phyloP scores from a whole-genome alignment of 1,284 basidiomycete species.

The Pseudozyma sp. region DNA sequence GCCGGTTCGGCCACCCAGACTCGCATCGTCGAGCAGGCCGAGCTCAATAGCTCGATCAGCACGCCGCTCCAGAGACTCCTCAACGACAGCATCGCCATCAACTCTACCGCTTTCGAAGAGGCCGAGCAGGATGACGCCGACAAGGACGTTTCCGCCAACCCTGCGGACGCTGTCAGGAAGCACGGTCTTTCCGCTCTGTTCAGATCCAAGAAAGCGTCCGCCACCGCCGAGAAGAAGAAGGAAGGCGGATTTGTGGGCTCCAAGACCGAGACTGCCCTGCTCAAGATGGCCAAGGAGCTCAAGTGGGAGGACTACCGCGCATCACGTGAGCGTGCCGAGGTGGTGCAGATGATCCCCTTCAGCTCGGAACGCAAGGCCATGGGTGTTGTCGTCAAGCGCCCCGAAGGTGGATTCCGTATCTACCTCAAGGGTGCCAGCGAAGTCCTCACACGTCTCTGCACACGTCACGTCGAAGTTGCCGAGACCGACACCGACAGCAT shows the following conservation, averaged over 20 bases:
- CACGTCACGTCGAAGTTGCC: slow-evolving; percentile 77
- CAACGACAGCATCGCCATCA: slow-evolving; percentile 88
- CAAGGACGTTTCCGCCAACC: slow-evolving; percentile 15
- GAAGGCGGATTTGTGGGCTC: slow-evolving; percentile 81
- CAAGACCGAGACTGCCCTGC: slow-evolving; percentile 95
- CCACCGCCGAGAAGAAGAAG: slow-evolving; percentile 38
- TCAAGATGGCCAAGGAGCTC: slow-evolving; percentile 88
- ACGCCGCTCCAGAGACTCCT: slow-evolving; percentile 78
- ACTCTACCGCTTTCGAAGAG: slow-evolving; percentile 86
- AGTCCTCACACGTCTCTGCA: slow-evolving; percentile 84
- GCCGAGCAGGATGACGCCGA: slow-evolving; percentile 70
- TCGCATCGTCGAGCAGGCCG: slow-evolving; percentile 85
- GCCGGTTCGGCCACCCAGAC: slow-evolving; percentile 71
- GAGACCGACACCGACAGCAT: slow-evolving; percentile 69
- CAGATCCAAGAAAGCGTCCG: slow-evolving; percentile 37
- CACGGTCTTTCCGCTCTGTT: slow-evolving; percentile 31
- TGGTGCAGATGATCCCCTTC: slow-evolving; percentile 94
- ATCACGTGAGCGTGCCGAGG: slow-evolving; percentile 76
- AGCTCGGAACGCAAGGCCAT: slow-evolving; percentile 94
- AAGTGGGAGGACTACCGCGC: slow-evolving; percentile 82
- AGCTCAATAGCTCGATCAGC: slow-evolving; percentile 72
- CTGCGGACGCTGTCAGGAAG: slow-evolving; percentile 37
- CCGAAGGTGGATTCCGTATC: slow-evolving; percentile 76
- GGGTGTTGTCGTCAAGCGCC: slow-evolving; percentile 84
- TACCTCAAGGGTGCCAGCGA: slow-evolving; percentile 95